Conservation (phyloP, 495 filamentous ascomycete genomes). For the Glonium stellatum region DNA sequence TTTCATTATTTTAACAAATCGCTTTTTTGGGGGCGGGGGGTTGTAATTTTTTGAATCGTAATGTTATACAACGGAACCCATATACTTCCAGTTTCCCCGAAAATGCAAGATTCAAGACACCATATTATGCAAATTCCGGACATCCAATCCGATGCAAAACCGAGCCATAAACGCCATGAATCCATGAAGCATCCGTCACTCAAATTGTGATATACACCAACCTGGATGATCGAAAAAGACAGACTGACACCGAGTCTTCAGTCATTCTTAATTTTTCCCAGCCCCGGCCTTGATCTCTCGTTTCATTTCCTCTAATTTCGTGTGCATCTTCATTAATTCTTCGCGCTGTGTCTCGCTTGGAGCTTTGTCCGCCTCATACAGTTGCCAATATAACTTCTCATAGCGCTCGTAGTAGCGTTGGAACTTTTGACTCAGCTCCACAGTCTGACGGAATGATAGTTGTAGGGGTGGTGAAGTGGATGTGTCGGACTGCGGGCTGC, state of each 20-base stretch:
- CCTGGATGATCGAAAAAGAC: too few species aligned
- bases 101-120: too few species aligned
- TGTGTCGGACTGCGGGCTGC: slow-evolving; percentile 19
- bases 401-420: slow-evolving; percentile 29
- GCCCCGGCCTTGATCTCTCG: slow-evolving; percentile 25
- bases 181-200: background rate
- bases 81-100: too few species aligned
- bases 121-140: background rate
- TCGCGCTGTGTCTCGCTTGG: slow-evolving; percentile 18
- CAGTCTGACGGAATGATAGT: slow-evolving; percentile 28
- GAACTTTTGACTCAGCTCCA: slow-evolving; percentile 28
- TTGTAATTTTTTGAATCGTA: too few species aligned
- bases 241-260: background rate
- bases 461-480: slow-evolving; percentile 17
- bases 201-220: background rate
- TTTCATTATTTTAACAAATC: too few species aligned
- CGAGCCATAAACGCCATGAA: background rate
- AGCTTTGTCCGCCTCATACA: slow-evolving; percentile 12
- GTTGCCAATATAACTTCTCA: slow-evolving; percentile 26
- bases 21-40: too few species aligned
- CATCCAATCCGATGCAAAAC: background rate
- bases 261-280: background rate
- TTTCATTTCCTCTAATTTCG: slow-evolving; percentile 31
- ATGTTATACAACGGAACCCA: too few species aligned
- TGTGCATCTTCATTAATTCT: slow-evolving; percentile 27